phyloP scores from a whole-genome alignment of 371 early-diverging fungal species.

The Mucor sp. region DNA sequence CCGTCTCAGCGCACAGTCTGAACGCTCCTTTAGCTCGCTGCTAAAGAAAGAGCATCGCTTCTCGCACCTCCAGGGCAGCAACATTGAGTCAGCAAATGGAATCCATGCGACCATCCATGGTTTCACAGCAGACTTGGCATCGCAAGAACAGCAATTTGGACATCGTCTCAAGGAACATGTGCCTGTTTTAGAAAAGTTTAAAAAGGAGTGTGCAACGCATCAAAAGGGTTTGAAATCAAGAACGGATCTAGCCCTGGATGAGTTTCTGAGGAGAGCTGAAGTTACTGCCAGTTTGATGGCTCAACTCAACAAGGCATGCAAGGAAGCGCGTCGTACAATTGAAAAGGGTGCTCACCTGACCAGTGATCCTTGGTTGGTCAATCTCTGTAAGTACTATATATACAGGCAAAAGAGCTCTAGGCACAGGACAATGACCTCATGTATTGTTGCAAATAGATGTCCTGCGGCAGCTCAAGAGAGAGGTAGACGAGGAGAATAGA shows the following conservation, averaged over 20 bases:
- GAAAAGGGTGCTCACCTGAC: conserved; percentile 10
- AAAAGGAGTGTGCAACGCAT: conserved; percentile 30
- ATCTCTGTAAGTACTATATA: conserved; percentile 34
- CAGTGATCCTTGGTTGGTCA: conserved; percentile 43
- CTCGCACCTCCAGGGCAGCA: not conserved
- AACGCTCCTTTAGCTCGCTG: not conserved
- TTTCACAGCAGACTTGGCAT: conserved; percentile 15
- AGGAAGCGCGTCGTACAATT: conserved; percentile 19
- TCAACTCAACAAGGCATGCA: conserved; percentile 28
- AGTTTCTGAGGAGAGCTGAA: conserved; percentile 34
- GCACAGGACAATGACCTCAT: not conserved
- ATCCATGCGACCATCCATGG: conserved; percentile 5
- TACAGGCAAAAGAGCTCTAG: too few species aligned
- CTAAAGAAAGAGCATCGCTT: not conserved
- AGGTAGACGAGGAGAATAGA: conserved; percentile 46
- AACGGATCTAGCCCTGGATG: conserved; percentile 27
- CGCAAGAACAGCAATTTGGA: not conserved
- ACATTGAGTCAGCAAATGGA: not conserved
- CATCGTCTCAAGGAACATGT: conserved; percentile 17
- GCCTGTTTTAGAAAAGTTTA: conserved; percentile 23
- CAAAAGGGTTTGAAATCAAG: conserved; percentile 27
- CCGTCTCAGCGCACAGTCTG: conserved; percentile 26
- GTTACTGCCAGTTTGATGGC: conserved; percentile 31
- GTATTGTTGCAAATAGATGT: conserved; percentile 28
- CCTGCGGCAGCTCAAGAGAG: conserved; percentile 39